phyloP scores from a whole-genome alignment of 2,329 filamentous ascomycete genomes.

The Grosmannia clavigera region DNA sequence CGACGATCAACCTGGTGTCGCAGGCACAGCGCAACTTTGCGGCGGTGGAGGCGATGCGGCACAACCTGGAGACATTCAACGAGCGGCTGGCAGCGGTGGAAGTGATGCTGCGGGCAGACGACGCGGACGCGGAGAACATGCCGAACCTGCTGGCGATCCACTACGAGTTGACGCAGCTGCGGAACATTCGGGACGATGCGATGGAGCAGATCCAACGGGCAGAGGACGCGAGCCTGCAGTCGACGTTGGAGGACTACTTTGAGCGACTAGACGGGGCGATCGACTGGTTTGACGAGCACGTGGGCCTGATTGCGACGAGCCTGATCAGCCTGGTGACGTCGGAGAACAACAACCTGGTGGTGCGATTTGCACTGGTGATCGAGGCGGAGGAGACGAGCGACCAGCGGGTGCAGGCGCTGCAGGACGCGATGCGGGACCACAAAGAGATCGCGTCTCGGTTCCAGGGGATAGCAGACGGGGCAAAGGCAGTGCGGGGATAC shows the following conservation, averaged over 20 bases:
- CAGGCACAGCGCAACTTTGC: slow-evolving; percentile 95
- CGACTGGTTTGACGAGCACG: slow-evolving; percentile 91
- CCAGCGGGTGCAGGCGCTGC: slow-evolving; percentile 76
- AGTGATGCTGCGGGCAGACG: slow-evolving; percentile 68
- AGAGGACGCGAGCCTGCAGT: slow-evolving; percentile 60
- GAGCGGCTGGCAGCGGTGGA: slow-evolving; percentile 65
- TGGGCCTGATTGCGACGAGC: slow-evolving; percentile 79
- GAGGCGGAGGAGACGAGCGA: slow-evolving; percentile 96
- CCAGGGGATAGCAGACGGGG: slow-evolving; percentile 87
- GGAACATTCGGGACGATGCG: slow-evolving; percentile 90
- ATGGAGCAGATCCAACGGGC: slow-evolving; percentile 87
- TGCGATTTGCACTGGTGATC: slow-evolving; percentile 82
- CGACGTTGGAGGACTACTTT: slow-evolving; percentile 84
- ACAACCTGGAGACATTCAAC: slow-evolving; percentile 78
- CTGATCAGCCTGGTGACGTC: slow-evolving; percentile 76
- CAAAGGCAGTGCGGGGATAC: slow-evolving; percentile 85
- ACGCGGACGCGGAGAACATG: slow-evolving; percentile 77
- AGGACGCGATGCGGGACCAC: slow-evolving; percentile 91
- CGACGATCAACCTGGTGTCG: slow-evolving; percentile 79
- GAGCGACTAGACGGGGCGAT: slow-evolving; percentile 73
- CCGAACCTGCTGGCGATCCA: slow-evolving; percentile 82
- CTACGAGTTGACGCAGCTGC: slow-evolving; percentile 79
- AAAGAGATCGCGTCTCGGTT: slow-evolving; percentile 88
- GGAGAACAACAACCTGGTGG: slow-evolving; percentile 80
- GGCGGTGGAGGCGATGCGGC: slow-evolving; percentile 85